phyloP scores from a whole-genome alignment of 345 rosid species.

The Garcia nutans region DNA sequence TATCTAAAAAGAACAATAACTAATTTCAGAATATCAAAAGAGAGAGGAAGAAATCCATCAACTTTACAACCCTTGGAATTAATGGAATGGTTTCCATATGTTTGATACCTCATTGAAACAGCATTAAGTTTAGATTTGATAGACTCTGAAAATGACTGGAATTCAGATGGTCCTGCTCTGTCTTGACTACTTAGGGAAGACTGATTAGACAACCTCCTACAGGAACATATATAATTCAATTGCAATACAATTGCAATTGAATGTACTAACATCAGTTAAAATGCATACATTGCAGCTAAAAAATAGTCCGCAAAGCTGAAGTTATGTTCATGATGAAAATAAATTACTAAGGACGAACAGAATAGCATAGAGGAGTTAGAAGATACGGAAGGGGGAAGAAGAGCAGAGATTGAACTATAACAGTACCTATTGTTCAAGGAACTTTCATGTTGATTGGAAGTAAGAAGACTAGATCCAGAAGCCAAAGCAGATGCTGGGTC shows the following conservation, averaged over 20 bases:
- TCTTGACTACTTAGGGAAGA: constrained; percentile 67
- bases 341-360: neutral
- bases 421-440: constrained; percentile 48
- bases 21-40: neutral
- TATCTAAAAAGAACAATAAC: constrained; percentile 42
- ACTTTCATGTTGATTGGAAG: constrained; percentile 33
- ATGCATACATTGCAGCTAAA: neutral
- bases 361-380: neutral
- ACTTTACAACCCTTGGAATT: neutral
- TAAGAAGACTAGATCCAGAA: constrained; percentile 44
- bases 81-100: neutral
- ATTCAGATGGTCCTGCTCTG: constrained; percentile 83
- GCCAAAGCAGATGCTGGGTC: constrained; percentile 46
- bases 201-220: constrained; percentile 48
- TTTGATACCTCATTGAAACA: constrained; percentile 64
- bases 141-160: constrained; percentile 85
- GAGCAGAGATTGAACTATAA: neutral
- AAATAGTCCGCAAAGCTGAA: neutral
- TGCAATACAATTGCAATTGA: constrained; percentile 11
- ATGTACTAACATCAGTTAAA: neutral
- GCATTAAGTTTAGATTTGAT: constrained; percentile 70
- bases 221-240: constrained; percentile 12
- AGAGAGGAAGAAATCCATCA: neutral
- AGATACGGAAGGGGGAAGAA: neutral
- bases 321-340: constrained; percentile 2